These are phyloP conservation scores for Hypoxylon sp. DNA, from an alignment of 2,329 filamentous ascomycete genomes.

Conservation along the genomic window DNA sequence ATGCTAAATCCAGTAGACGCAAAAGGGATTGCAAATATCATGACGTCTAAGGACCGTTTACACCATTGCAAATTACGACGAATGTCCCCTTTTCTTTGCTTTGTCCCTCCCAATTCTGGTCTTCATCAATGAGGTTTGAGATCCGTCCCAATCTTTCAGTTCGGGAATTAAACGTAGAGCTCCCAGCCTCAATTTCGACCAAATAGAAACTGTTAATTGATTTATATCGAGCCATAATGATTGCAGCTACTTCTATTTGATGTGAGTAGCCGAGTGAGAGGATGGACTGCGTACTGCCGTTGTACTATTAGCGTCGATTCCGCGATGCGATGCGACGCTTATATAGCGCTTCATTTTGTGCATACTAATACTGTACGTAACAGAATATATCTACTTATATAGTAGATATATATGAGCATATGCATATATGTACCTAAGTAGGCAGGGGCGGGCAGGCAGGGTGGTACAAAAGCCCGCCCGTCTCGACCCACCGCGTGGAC, in stretches of 20 bases:
- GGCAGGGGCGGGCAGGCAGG: neutral
- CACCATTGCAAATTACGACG: neutral
- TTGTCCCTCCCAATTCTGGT: neutral
- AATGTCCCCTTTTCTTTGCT: neutral
- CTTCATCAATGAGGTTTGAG: too few relatives aligned
- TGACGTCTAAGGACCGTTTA: neutral
- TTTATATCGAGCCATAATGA: too few relatives aligned
- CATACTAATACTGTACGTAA: too few relatives aligned
- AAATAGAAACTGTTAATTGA: neutral
- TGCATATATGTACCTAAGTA: neutral
- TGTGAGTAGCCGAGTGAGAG: too few relatives aligned
- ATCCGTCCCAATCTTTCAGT: neutral
- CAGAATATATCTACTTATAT: too few relatives aligned
- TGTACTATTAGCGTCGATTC: too few relatives aligned
- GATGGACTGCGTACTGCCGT: too few relatives aligned
- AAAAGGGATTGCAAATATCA: neutral
- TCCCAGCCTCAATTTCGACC: neutral
- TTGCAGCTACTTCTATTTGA: too few relatives aligned
- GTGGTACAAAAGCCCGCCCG: neutral
- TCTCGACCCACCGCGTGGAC: slow-evolving; percentile 8
- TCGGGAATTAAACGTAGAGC: neutral
- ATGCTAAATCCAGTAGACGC: neutral
- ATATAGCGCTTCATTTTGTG: neutral
- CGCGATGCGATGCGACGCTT: too few relatives aligned
- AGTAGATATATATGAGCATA: neutral